These are phyloP conservation scores for Lagenaria siceraria DNA, from an alignment of 306 rosid species.

Conservation along the genomic window DNA sequence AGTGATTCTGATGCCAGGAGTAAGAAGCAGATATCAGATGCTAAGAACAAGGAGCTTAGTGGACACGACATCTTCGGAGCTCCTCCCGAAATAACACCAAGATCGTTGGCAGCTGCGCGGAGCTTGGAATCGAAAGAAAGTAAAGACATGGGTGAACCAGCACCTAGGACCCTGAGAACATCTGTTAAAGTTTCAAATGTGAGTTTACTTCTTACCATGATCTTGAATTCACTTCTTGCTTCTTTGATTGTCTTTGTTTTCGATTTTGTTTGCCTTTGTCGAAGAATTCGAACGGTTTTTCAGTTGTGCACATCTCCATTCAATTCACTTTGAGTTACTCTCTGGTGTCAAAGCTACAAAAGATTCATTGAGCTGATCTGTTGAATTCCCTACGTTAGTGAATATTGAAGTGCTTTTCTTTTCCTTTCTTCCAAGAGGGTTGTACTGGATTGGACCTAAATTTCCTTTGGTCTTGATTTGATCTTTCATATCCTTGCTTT, in stretches of 20 bases:
- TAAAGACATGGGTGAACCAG: constrained; percentile 36
- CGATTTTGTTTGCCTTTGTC: not conserved
- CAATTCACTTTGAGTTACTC: not conserved
- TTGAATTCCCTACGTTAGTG: not conserved
- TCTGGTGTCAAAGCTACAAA: not conserved
- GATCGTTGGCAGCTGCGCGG: constrained; percentile 32
- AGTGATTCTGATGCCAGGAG: constrained; percentile 31
- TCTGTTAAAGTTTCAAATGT: constrained; percentile 94
- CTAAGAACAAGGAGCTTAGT: constrained; percentile 74
- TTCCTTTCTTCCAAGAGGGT: not conserved
- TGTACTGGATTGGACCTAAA: not conserved
- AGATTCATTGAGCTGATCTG: not conserved
- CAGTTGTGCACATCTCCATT: not conserved
- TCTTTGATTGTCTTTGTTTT: not conserved
- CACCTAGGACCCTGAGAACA: constrained; percentile 37
- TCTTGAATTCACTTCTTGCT: not conserved
- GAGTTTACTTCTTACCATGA: constrained; percentile 21
- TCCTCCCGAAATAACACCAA: constrained; percentile 51
- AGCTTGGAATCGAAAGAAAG: constrained; percentile 29
- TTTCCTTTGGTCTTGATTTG: not conserved
- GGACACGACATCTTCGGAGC: constrained; percentile 85
- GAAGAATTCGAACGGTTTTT: not conserved
- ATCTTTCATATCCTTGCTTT: not conserved
- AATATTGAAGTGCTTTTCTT: not conserved
- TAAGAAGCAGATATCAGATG: constrained; percentile 46